Evolutionary conservation across 371 early-diverging fungal genomes (phyloP), one percentile per base, ranked within the genome.

Genomic region (Rhizopus stolonifer): DNA sequence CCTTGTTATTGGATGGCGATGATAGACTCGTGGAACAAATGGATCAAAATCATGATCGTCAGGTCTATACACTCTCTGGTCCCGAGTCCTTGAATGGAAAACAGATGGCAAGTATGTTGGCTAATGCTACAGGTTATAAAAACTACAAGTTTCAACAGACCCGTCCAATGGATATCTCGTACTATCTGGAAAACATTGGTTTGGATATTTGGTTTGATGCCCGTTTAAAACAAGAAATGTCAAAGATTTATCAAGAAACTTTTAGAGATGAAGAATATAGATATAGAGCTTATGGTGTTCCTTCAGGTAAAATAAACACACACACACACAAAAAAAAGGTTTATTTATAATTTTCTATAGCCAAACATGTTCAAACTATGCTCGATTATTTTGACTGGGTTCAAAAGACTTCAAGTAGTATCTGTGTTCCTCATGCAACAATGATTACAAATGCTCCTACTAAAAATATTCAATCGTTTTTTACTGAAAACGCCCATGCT

Each of bases 341-440:
- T 25, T 18, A 36, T 24, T 23, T 11, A 15, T 34, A 18, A 29
- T 17, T 40, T 23, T 25, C 23, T 14, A 15, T 44, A 68, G 68
- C 34, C 2, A 60, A 54, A 36, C 68, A 68, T 46, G 48, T 68
- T 14, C 64, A 68, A 46, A 60, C 61, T 1, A 64, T 52, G 48
- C 34, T 68, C 4, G 68, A 68, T 52, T 68, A 64, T 25, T 68
- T 68, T 54, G 61, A 68, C 39, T 68, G 64, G 61, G 58, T 56
- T 5, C 58, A 60, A 50, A 47, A 60, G 10, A 64, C 52, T 4
- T 36, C 52, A 14, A 61, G 61, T 32, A 68, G 68, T 36, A 46
- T 61, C 1, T 46, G 39, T 46, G 58, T 64, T n/a, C 55, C 68
- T 4, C 68, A 68, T 42, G 58, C 64, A 17, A 29, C 46, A 3